Percentiles rank a stretch among this genome's conserved stretches.
Evolutionary conservation across 768 basidiomycete species (phyloP).

Genomic region (Hydnomerulius pinastri): DNA sequence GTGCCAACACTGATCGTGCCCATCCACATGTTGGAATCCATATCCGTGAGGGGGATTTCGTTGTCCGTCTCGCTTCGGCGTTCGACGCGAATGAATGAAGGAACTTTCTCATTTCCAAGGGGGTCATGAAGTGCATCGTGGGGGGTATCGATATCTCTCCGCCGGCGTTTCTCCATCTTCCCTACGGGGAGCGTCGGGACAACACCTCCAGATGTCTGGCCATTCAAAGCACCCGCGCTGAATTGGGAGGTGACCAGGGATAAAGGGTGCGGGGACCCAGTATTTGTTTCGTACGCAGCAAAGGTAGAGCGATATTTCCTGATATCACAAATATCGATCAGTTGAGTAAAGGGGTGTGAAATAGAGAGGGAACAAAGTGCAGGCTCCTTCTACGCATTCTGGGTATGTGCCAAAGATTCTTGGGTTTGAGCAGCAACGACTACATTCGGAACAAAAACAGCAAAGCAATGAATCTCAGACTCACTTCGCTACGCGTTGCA

Average conservation of each 20-base stretch:
- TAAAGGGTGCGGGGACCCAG: slow-evolving; percentile 41
- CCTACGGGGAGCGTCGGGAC: background rate
- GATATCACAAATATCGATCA: slow-evolving; percentile 1
- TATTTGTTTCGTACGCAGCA: slow-evolving; percentile 46
- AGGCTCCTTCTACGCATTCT: background rate
- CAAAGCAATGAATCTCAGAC: slow-evolving; percentile 4
- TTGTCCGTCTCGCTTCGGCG: slow-evolving; percentile 27
- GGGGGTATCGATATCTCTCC: background rate
- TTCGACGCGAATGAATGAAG: background rate
- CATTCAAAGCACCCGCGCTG: background rate
- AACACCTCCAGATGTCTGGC: background rate
- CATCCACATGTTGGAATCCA: slow-evolving; percentile 44
- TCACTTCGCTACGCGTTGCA: slow-evolving; percentile 20
- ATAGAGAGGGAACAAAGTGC: background rate
- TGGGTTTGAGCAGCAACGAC: too few species aligned
- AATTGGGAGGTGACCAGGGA: slow-evolving; percentile 11
- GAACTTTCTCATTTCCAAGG: background rate
- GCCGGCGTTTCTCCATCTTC: slow-evolving; percentile 9
- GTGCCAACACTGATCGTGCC: slow-evolving; percentile 50
- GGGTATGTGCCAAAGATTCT: background rate
- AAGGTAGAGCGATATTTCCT: slow-evolving; percentile 49
- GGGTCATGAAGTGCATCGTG: background rate
- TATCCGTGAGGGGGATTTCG: slow-evolving; percentile 37
- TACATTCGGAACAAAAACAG: background rate
- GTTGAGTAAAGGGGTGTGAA: background rate